These are phyloP conservation scores for Jaltomata sinuosa DNA, from an alignment of 257 asterid species.

Conservation along the genomic window DNA sequence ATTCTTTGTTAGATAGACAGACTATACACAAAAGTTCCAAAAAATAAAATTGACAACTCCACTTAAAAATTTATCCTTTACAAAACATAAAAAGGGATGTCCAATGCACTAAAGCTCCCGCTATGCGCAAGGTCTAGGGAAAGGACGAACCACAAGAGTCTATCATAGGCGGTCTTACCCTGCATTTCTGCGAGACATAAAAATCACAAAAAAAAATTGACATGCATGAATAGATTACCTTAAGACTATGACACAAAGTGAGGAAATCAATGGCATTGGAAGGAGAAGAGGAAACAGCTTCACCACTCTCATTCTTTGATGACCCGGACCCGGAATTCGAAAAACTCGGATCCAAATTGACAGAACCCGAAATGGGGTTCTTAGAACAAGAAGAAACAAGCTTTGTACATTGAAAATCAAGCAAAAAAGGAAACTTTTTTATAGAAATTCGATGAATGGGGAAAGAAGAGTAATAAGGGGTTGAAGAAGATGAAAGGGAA, in stretches of 20 bases:
- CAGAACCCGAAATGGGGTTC: constrained; percentile 47
- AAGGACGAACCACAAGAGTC: too few species aligned
- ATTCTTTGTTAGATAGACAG: not conserved
- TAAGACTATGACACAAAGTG: constrained; percentile 77
- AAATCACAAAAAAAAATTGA: not conserved
- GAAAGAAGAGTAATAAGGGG: not conserved
- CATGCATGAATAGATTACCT: constrained; percentile 29
- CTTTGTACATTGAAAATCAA: constrained; percentile 18
- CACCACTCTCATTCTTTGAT: constrained; percentile 6
- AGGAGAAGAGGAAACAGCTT: constrained; percentile 29
- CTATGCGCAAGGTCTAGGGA: too few species aligned
- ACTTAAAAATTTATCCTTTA: not conserved
- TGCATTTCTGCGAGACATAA: too few species aligned
- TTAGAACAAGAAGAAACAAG: constrained; percentile 40
- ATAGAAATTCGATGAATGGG: constrained; percentile 5
- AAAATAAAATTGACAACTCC: not conserved
- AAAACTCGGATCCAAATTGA: constrained; percentile 28
- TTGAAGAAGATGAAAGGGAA: not conserved
- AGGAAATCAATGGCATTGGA: constrained; percentile 81
- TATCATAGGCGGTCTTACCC: too few species aligned
- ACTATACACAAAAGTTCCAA: not conserved
- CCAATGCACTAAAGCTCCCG: too few species aligned
- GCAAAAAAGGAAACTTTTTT: constrained; percentile 29
- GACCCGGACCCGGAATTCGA: constrained; percentile 34
- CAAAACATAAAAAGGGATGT: too few species aligned